A percentile compares a stretch with the other conserved stretches of the same genome.
These are phyloP conservation scores for Sporobolomyces phaffii DNA, from an alignment of 768 basidiomycete species.

Conservation along the genomic window DNA sequence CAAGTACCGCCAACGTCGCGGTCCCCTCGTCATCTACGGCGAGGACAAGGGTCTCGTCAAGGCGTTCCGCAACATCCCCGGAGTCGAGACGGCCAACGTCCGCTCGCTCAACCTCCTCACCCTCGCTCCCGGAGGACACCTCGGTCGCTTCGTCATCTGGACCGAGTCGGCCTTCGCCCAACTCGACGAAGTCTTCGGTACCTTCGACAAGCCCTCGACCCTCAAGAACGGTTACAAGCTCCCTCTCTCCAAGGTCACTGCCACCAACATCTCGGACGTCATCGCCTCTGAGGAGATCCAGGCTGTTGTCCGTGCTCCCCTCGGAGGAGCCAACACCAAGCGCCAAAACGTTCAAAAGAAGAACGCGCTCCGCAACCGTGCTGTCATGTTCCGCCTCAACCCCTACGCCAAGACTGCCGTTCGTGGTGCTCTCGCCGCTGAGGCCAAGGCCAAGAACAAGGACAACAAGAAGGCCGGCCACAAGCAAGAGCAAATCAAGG, in stretches of 20 bases:
- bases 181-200: slow-evolving; percentile 93
- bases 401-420: slow-evolving; percentile 50
- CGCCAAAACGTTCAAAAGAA: slow-evolving; percentile 99
- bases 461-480: slow-evolving; percentile 15
- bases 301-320: slow-evolving; percentile 81
- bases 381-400: slow-evolving; percentile 50
- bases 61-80: slow-evolving; percentile 97
- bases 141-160: slow-evolving; percentile 99
- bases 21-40: slow-evolving; percentile 92
- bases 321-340: slow-evolving; percentile 71
- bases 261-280: slow-evolving; percentile 76
- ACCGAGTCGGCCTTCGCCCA: slow-evolving; percentile 86
- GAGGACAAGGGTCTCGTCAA: slow-evolving; percentile 96
- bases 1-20: slow-evolving; percentile 91
- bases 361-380: slow-evolving; percentile 55
- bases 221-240: slow-evolving; percentile 89
- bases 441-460: slow-evolving; percentile 9
- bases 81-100: slow-evolving; percentile 95
- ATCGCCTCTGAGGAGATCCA: slow-evolving; percentile 99
- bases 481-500: slow-evolving; percentile 15
- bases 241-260: slow-evolving; percentile 69
- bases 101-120: slow-evolving; percentile 91
- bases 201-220: slow-evolving; percentile 75
- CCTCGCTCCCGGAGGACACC: slow-evolving; percentile 97
- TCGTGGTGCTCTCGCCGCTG: slow-evolving; percentile 44